These are phyloP conservation scores for Xanthoceras sorbifolium DNA, from an alignment of 345 rosid species.

Conservation along the genomic window DNA sequence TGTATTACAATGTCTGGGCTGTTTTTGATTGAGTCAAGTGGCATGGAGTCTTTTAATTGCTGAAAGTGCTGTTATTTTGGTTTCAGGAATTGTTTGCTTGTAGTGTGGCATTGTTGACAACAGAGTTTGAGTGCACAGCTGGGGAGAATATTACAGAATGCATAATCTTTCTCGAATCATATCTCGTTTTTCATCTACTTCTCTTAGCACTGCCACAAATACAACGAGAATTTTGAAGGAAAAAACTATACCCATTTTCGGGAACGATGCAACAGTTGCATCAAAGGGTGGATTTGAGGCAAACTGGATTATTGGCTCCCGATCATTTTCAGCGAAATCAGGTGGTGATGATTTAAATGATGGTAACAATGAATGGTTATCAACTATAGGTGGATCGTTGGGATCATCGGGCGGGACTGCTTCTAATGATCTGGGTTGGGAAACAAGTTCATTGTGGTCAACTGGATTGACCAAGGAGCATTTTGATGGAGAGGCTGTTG, in stretches of 20 bases:
- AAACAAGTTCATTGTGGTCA: slow-evolving; percentile 77
- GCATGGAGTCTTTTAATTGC: not conserved
- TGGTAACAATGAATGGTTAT: slow-evolving; percentile 41
- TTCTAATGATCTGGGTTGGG: slow-evolving; percentile 68
- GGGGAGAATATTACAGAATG: slow-evolving; percentile 30
- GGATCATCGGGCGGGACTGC: slow-evolving; percentile 34
- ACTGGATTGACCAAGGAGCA: slow-evolving; percentile 89
- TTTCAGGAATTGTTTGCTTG: slow-evolving; percentile 10
- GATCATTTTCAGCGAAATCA: slow-evolving; percentile 44
- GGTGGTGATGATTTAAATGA: slow-evolving; percentile 39
- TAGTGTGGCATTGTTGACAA: not conserved
- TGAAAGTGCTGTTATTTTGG: not conserved
- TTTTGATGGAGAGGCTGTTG: slow-evolving; percentile 71
- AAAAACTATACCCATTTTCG: not conserved
- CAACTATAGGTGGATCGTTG: slow-evolving; percentile 35
- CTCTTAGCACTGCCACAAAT: slow-evolving; percentile 32
- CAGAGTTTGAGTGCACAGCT: not conserved
- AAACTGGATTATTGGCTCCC: slow-evolving; percentile 17
- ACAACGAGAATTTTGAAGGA: slow-evolving; percentile 27
- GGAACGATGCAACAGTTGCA: slow-evolving; percentile 17
- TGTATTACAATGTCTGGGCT: not conserved
- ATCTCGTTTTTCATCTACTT: slow-evolving; percentile 46
- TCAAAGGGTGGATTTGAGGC: slow-evolving; percentile 23
- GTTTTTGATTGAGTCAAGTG: not conserved
- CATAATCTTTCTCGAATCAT: slow-evolving; percentile 44